Evolutionary conservation across 176 grass and related monocot species (phyloP).

Genomic region (Canna indica): DNA sequence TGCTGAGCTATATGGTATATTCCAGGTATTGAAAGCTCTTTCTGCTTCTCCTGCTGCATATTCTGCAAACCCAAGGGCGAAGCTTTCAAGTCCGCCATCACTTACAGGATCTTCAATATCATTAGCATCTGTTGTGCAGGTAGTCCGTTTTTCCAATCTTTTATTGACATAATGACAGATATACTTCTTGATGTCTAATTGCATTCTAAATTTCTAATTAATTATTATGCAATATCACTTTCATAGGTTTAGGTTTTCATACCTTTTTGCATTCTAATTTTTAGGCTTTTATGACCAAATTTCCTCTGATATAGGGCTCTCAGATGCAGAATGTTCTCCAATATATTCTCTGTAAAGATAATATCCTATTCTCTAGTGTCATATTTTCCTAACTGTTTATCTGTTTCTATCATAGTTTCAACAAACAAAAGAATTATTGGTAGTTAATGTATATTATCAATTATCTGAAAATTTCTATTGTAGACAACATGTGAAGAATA

Average conservation of each 20-base stretch:
- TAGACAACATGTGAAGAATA: not conserved
- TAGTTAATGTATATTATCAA: not conserved
- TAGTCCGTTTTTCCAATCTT: constrained; percentile 14
- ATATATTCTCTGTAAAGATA: not conserved
- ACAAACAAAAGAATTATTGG: too few species aligned
- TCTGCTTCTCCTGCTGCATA: constrained; percentile 82
- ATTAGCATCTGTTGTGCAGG: constrained; percentile 93
- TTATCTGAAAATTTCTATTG: not conserved
- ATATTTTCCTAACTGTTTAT: too few species aligned
- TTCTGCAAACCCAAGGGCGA: constrained; percentile 72
- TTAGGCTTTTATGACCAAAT: not conserved
- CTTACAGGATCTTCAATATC: constrained; percentile 76
- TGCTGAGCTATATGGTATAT: constrained; percentile 1
- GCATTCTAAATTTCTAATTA: not conserved
- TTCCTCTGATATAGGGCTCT: not conserved
- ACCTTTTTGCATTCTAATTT: too few species aligned
- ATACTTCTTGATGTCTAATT: constrained; percentile 13
- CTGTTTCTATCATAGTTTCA: too few species aligned
- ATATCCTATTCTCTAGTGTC: not conserved
- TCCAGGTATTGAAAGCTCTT: constrained; percentile 77
- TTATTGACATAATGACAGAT: constrained; percentile 1
- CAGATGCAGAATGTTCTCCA: not conserved
- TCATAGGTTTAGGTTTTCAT: not conserved
- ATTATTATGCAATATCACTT: not conserved
- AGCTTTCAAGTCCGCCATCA: constrained; percentile 59